These are phyloP conservation scores for Sutorius eximius DNA, from an alignment of 1,284 basidiomycete genomes.

Conservation along the genomic window DNA sequence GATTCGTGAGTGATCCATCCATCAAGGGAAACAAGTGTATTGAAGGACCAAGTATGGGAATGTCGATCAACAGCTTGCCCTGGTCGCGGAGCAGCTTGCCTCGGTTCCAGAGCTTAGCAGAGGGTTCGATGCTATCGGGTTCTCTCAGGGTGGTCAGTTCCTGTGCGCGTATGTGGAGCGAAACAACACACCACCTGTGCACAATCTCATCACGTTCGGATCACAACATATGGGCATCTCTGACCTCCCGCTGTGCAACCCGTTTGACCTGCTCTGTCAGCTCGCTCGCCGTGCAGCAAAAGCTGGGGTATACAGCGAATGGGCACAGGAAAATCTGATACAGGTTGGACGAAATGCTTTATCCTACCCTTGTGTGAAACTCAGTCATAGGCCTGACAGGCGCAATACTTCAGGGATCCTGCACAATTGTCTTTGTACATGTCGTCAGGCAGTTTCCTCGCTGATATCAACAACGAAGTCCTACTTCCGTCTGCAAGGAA, in stretches of 20 bases:
- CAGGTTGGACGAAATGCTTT: slow-evolving; percentile 48
- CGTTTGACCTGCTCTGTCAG: slow-evolving; percentile 75
- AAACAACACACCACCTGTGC: slow-evolving; percentile 74
- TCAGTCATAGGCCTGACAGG: slow-evolving; percentile 45
- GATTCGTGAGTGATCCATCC: slow-evolving; percentile 63
- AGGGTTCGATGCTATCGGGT: slow-evolving; percentile 91
- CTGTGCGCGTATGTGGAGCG: slow-evolving; percentile 87
- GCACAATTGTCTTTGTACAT: slow-evolving; percentile 73
- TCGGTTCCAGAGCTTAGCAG: slow-evolving; percentile 65
- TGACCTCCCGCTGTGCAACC: slow-evolving; percentile 72
- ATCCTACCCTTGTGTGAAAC: neutral
- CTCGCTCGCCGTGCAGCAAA: slow-evolving; percentile 72
- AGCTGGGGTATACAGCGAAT: slow-evolving; percentile 77
- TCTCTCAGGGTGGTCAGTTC: slow-evolving; percentile 94
- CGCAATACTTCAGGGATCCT: slow-evolving; percentile 93
- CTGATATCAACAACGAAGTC: slow-evolving; percentile 76
- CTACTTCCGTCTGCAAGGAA: slow-evolving; percentile 45
- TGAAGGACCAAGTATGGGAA: slow-evolving; percentile 67
- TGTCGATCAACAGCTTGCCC: slow-evolving; percentile 68
- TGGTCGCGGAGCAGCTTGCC: slow-evolving; percentile 68
- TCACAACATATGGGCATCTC: slow-evolving; percentile 85
- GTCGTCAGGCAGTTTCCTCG: slow-evolving; percentile 65
- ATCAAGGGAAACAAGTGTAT: neutral
- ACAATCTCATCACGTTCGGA: slow-evolving; percentile 89
- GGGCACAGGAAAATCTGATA: slow-evolving; percentile 81